Base-by-base conservation (phyloP, 2,329 filamentous ascomycete genomes). In the Epichloe sibirici region DNA sequence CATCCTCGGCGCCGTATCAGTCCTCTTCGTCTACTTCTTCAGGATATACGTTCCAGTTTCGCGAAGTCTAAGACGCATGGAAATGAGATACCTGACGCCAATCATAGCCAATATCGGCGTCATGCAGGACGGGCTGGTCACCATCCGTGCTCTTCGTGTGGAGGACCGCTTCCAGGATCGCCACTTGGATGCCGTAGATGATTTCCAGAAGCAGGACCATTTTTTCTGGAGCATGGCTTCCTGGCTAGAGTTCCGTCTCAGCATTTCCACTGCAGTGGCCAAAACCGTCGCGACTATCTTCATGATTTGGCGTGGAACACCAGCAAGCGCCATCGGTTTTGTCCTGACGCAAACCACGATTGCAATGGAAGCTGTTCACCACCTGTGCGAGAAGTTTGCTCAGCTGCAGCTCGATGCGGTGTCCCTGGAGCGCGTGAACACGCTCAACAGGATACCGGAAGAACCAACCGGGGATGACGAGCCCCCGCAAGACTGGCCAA, bases 201-300 rank as follows among this genome's bases (percentile, higher is more conserved):
- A 83, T 17, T 95, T 95, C 63, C 90, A 95, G 65, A 89, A 89
- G 64, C 93, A 95, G 78, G 90, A 96, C 61, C 90, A 96, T 65
- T 95, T 95, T 69, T 95, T 94, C 70, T 95, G 90, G 86, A 87
- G 83, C 54, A 75, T 94, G 44, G 88, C 94, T 58, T 81, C 82
- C 7, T 95, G 90, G 90, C 74, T 95, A 2, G 83, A 83, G 64
- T 89, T 86, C 61, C 82, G 90, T 12, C 91, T 93, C 52, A 61
- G 65, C 49, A 57, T 65, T 43, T 61, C 65, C 5, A 88, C 88
- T 0, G 86, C 85, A 0, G 64, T 79, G 3, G 88, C 88, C 7
- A 89, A 86, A 0, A 86, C 91, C 54, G 69, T 81, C 0, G 71
- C 95, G 49, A 88, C 88, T 1, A 65, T 84, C 2, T 77, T 90